These are phyloP conservation scores for Aspergillus texensis DNA, from an alignment of 2,329 filamentous ascomycete species.

Conservation along the genomic window DNA sequence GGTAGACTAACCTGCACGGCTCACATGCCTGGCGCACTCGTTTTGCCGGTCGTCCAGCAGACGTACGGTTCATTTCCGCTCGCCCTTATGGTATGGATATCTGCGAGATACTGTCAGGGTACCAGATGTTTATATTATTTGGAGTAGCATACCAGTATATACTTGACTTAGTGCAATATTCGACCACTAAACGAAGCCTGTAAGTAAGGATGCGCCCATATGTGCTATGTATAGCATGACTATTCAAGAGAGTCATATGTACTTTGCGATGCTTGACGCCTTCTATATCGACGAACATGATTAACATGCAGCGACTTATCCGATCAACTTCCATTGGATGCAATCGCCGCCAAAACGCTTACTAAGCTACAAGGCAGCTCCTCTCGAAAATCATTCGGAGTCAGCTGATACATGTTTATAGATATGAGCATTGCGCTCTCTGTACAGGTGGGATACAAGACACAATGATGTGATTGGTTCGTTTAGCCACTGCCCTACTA, in stretches of 20 bases:
- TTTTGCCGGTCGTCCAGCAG: slow-evolving; percentile 33
- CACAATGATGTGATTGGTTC: background rate
- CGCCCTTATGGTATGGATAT: background rate
- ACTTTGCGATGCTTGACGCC: background rate
- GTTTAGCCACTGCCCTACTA: background rate
- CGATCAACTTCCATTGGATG: background rate
- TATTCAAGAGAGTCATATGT: background rate
- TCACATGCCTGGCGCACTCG: slow-evolving; percentile 47
- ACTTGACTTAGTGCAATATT: background rate
- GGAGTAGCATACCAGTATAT: background rate
- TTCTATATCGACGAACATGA: background rate
- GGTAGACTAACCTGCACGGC: slow-evolving; percentile 40
- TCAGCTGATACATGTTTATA: background rate
- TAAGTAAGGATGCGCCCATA: background rate
- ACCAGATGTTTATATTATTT: background rate
- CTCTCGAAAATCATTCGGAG: background rate
- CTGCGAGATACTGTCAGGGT: background rate
- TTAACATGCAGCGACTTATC: background rate
- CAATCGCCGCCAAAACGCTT: background rate
- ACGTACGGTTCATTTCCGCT: slow-evolving; percentile 13
- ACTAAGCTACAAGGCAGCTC: background rate
- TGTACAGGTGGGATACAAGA: background rate
- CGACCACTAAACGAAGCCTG: background rate
- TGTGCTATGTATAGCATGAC: background rate
- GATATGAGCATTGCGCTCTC: background rate